These are phyloP conservation scores for Dendrocalamus sinicus DNA, from an alignment of 176 grass and related monocot species.

Conservation along the genomic window DNA sequence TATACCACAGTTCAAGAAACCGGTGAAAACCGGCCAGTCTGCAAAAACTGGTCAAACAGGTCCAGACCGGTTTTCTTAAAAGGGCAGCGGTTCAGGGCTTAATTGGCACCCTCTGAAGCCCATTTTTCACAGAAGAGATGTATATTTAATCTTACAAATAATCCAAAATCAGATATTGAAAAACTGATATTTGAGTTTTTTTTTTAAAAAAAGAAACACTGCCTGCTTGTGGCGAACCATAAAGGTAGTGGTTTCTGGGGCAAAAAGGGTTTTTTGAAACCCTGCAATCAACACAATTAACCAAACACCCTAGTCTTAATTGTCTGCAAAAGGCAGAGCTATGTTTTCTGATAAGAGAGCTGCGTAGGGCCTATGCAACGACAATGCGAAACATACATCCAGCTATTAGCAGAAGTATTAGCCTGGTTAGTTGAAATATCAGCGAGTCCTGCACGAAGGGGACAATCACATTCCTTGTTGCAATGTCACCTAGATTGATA, in stretches of 20 bases:
- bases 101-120: not conserved
- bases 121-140: not conserved
- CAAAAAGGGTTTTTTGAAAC: not conserved
- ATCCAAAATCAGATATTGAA: not conserved
- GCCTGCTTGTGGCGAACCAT: not conserved
- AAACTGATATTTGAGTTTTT: not conserved
- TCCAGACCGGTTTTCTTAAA: not conserved
- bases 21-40: not conserved
- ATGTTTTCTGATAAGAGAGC: not conserved
- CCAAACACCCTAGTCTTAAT: not conserved
- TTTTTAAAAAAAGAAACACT: not conserved
- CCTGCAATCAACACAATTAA: not conserved
- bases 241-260: too few species aligned
- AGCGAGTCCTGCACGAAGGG: not conserved
- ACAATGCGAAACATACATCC: not conserved
- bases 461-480: not conserved
- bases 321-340: not conserved
- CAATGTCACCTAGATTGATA: not conserved
- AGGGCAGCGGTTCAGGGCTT: not conserved
- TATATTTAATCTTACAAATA: not conserved
- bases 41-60: not conserved
- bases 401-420: slow-evolving; percentile 13
- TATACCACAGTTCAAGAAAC: not conserved
- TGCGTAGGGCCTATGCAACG: not conserved
- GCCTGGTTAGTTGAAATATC: not conserved